Evolutionary conservation across 177 flowering plant genomes (phyloP).

Genomic region (Vitis hybrid): DNA sequence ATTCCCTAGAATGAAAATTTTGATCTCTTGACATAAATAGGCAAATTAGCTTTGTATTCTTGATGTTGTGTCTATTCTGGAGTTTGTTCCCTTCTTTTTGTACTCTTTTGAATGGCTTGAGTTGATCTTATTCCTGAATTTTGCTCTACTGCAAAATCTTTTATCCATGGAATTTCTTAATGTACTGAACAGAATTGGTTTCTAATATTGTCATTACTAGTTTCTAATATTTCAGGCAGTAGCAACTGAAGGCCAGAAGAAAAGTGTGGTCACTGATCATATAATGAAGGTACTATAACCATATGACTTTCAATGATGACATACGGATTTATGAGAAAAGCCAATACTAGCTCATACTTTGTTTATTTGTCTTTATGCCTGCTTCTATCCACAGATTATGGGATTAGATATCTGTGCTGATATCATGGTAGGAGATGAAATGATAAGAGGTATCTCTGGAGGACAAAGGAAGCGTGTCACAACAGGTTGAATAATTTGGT

Average conservation of each 20-base stretch:
- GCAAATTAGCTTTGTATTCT: too few species aligned
- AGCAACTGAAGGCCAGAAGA: slow-evolving; percentile 16
- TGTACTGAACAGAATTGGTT: too few species aligned
- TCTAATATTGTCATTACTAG: too few species aligned
- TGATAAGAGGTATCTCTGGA: slow-evolving; percentile 33
- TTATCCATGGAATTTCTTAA: too few species aligned
- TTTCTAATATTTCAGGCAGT: slow-evolving; percentile 8
- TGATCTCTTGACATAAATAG: too few species aligned
- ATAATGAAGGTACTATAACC: slow-evolving; percentile 20
- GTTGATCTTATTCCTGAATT: too few species aligned
- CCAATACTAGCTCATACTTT: neutral
- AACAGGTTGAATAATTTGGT: slow-evolving; percentile 7
- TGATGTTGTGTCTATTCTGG: neutral
- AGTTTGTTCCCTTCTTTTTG: too few species aligned
- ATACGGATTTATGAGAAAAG: neutral
- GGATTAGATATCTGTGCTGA: slow-evolving; percentile 31
- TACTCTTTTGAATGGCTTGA: too few species aligned
- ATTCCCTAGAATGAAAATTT: too few species aligned
- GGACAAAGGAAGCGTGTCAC: slow-evolving; percentile 39
- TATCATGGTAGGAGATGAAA: slow-evolving; percentile 30
- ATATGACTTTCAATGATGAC: too few species aligned
- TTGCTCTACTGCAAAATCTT: too few species aligned
- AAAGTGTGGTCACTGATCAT: slow-evolving; percentile 13
- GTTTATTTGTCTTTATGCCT: neutral
- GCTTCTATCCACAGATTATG: slow-evolving; percentile 15